Evolutionary conservation across 2,329 filamentous ascomycete species (phyloP).

Genomic region (Talaromyces sp.): DNA sequence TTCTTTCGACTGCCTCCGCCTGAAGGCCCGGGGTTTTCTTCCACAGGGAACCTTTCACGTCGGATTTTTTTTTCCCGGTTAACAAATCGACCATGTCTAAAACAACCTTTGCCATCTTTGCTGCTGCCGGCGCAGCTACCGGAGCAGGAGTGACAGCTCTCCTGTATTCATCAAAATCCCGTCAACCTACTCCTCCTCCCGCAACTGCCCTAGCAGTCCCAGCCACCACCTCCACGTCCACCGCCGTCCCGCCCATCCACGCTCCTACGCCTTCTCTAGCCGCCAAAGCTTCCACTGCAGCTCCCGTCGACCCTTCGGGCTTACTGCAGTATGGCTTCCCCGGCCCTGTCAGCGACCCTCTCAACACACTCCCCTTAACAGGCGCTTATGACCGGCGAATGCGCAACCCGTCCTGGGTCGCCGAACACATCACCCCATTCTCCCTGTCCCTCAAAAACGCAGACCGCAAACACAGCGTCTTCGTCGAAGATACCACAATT

Average conservation of each 20-base stretch:
- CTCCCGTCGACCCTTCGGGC: slow-evolving; percentile 68
- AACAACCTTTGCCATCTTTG: slow-evolving; percentile 70
- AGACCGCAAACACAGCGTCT: slow-evolving; percentile 79
- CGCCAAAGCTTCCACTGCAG: slow-evolving; percentile 25
- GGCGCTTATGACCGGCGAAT: slow-evolving; percentile 87
- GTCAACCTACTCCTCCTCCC: slow-evolving; percentile 41
- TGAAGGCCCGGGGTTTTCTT: not conserved
- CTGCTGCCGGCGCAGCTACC: slow-evolving; percentile 70
- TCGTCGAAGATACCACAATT: slow-evolving; percentile 75
- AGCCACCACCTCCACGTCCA: slow-evolving; percentile 38
- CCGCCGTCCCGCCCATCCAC: slow-evolving; percentile 31
- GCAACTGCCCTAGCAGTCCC: slow-evolving; percentile 27
- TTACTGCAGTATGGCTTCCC: slow-evolving; percentile 88
- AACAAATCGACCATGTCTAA: slow-evolving; percentile 64
- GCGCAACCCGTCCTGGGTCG: slow-evolving; percentile 90
- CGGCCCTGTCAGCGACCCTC: slow-evolving; percentile 80
- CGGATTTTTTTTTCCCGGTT: not conserved
- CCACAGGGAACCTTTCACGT: not conserved
- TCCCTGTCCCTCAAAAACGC: slow-evolving; percentile 72
- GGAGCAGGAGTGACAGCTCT: slow-evolving; percentile 70
- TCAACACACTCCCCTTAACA: slow-evolving; percentile 70
- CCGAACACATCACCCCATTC: slow-evolving; percentile 89
- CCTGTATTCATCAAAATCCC: slow-evolving; percentile 60
- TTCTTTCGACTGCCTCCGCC: not conserved
- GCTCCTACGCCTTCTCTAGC: slow-evolving; percentile 28